Base-by-base conservation (phyloP, 176 grass and related monocot genomes). In the Eragrostis curvula region DNA sequence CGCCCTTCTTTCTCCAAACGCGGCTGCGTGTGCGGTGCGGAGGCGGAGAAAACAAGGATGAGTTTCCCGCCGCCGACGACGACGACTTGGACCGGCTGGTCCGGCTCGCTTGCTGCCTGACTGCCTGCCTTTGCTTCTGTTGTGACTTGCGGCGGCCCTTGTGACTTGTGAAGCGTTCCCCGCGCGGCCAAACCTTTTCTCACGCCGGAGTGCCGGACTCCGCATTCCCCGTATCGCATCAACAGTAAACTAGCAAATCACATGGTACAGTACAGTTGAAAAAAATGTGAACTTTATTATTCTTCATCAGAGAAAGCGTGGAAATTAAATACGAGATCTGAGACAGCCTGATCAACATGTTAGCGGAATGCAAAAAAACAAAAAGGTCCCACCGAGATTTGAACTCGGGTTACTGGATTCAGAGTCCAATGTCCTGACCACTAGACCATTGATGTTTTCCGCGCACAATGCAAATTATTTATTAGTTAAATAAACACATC, bases 371-470 rank as follows among this genome's bases (percentile, higher is more conserved):
- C 12, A 40, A 63, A 30, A 28, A 1, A n/a, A 0, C 0, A 87
- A n/a, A n/a, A n/a, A n/a, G 66, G 80, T 83, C 80, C 86, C 75
- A 88, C 74, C 80, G 74, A 88, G 73, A 83, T 43, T 88, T 78
- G 86, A 87, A 87, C 85, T 87, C 85, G 71, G 85, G 85, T 87
- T 87, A 82, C 85, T 87, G 65, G 72, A 88, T 88, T 88, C 73
- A 88, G 86, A 83, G 86, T 83, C 80, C 73, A 88, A 88, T 83
- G 86, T 88, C 86, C 86, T 88, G 6, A 88, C 86, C 86, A 52
- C 86, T 83, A 88, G 86, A 83, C 86, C 66, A n/a, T n/a, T n/a
- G n/a, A n/a, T n/a, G n/a, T n/a, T n/a, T n/a, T n/a, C n/a, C n/a
- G n/a, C n/a, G n/a, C n/a, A n/a, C n/a, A n/a, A n/a, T n/a, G n/a